Conservation (phyloP, 2,329 filamentous ascomycete species). For the Fusarium tupiense region DNA sequence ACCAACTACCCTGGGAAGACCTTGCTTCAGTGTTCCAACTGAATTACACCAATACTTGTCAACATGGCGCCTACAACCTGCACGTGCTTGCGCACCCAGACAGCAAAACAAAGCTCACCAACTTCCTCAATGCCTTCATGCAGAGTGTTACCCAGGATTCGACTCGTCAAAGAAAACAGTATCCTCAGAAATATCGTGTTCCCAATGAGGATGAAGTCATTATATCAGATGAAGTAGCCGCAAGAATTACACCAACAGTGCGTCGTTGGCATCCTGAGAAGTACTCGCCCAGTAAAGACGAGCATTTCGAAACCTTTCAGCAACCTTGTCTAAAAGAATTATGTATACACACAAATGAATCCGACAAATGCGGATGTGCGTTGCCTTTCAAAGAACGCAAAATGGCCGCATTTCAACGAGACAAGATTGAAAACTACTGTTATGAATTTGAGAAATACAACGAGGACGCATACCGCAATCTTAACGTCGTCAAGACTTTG, state of each 20-base stretch:
- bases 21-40: slow-evolving; percentile 7
- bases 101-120: background rate
- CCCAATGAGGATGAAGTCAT: background rate
- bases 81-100: background rate
- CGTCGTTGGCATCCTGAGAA: background rate
- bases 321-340: too few relatives aligned
- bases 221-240: background rate
- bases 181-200: background rate
- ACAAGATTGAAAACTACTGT: background rate
- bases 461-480: background rate
- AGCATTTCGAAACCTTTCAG: too few relatives aligned
- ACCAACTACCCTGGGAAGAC: too few relatives aligned
- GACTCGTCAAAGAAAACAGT: background rate
- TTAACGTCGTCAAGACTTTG: slow-evolving; percentile 1
- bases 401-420: slow-evolving; percentile 1
- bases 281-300: too few relatives aligned
- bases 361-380: background rate
- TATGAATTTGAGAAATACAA: background rate
- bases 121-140: background rate
- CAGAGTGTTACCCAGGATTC: background rate
- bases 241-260: background rate
- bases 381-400: slow-evolving; percentile 3
- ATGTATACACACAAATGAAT: background rate
- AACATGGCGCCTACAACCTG: slow-evolving; percentile 13
- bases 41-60: background rate